Base-by-base conservation (phyloP, 768 basidiomycete genomes). In the Pulveroboletus sp. region DNA sequence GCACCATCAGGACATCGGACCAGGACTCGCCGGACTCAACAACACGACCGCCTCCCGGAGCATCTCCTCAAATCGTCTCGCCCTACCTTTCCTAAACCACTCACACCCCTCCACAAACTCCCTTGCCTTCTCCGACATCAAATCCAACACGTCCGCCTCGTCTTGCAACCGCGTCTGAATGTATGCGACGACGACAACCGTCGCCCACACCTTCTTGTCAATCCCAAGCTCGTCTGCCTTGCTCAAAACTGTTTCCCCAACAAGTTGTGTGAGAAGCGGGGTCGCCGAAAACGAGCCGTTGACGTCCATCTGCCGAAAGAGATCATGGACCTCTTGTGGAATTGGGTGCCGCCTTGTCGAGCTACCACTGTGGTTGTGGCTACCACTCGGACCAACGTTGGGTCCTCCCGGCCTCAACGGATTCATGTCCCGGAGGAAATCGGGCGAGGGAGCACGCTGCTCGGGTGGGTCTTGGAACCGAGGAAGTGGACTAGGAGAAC, bases 231-330 rank as follows among this genome's bases (percentile, higher is more conserved):
- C 65, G 14, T 47, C 57, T 2, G 61, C 67, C 51, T 73, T 69
- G 9, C 59, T 50, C 4, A 75, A 40, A 2, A 69, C 66, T 0
- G 48, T 51, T 0, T 58, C 44, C 7, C 77, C 77, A 5, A 79
- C 65, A 31, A 81, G 58, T 13, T 10, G 41, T 0, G 53, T 53
- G 7, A 80, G 61, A 1, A 56, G 34, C 4, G 69, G 55, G 27
- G 66, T 55, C 2, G 64, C 49, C 8, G 55, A n/a, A 59, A 78
- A 82, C 1, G 78, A 78, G 0, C 82, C 82, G 43, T 81, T 75
- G 23, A 69, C 69, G 3, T 51, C 40, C 64, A 79, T 76, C 19
- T 75, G 50, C 13, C 54, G 51, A 11, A 76, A 61, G 34, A 82
- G 60, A 3, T 67, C 46, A 16, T 73, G 50, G 5, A 76, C 69